A percentile compares a stretch with the other conserved stretches of the same genome.
Evolutionary conservation across 129 eudicot genomes (phyloP).

Genomic region (carrot (Daucus carota)): DH1_v3.0 NC_030385.2:37382001-37382500

Average conservation of each 20-base stretch:
- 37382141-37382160: slow-evolving; percentile 75
- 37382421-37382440: slow-evolving; percentile 72
- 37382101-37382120: slow-evolving; percentile 82
- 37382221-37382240: slow-evolving; percentile 69
- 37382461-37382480: slow-evolving; percentile 84
- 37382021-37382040: not conserved
- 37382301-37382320: too few species aligned
- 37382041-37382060: not conserved
- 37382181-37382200: slow-evolving; percentile 63
- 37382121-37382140: slow-evolving; percentile 60
- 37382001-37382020: too few species aligned
- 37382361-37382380: slow-evolving; percentile 99
- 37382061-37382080: slow-evolving; percentile 18
- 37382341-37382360: slow-evolving; percentile 83
- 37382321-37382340: slow-evolving; percentile 22
- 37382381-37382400: slow-evolving; percentile 88
- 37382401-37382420: slow-evolving; percentile 78
- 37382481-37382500: slow-evolving; percentile 90
- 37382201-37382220: slow-evolving; percentile 73
- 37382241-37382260: not conserved
- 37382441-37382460: slow-evolving; percentile 87
- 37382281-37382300: not conserved
- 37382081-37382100: slow-evolving; percentile 95
- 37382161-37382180: slow-evolving; percentile 91
- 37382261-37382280: not conserved